Evolutionary conservation across 768 basidiomycete genomes (phyloP).

Genomic region (Albatrellus ellisii): DNA sequence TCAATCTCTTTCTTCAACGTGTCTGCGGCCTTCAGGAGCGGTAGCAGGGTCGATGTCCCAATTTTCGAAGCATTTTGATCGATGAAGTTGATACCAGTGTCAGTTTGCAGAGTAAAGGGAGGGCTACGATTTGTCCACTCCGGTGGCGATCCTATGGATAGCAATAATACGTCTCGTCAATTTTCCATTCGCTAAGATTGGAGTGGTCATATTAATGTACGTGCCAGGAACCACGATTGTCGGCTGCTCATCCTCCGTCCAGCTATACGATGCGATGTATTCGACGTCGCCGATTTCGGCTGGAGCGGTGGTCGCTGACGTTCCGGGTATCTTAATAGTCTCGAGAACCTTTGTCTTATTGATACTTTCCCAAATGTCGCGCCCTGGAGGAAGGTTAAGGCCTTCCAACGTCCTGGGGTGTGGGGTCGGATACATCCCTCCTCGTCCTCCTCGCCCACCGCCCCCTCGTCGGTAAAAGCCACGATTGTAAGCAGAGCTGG

Average conservation of each 20-base stretch:
- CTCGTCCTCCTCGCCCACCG: neutral
- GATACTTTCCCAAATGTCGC: neutral
- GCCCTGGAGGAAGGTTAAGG: neutral
- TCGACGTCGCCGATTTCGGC: conserved; percentile 10
- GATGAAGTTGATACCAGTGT: conserved; percentile 32
- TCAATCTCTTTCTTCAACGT: conserved; percentile 20
- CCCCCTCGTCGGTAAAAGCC: neutral
- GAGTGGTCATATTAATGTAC: conserved; percentile 38
- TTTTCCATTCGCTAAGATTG: conserved; percentile 21
- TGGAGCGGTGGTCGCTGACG: neutral
- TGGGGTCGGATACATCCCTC: neutral
- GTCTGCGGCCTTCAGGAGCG: conserved; percentile 49
- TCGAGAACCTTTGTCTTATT: neutral
- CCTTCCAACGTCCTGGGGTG: neutral
- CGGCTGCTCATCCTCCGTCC: conserved; percentile 13
- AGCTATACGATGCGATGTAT: conserved; percentile 18
- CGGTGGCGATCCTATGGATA: conserved; percentile 40
- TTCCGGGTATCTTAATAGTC: conserved; percentile 21
- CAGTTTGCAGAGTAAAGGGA: conserved; percentile 42
- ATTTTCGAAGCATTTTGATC: conserved; percentile 49
- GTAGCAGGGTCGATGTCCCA: conserved; percentile 28
- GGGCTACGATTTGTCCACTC: conserved; percentile 34
- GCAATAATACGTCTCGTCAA: conserved; percentile 31
- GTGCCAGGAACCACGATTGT: conserved; percentile 19
- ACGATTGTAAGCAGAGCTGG: too few species aligned